Base-by-base conservation (phyloP, 2,329 filamentous ascomycete genomes). In the Colletotrichum navitas region DNA sequence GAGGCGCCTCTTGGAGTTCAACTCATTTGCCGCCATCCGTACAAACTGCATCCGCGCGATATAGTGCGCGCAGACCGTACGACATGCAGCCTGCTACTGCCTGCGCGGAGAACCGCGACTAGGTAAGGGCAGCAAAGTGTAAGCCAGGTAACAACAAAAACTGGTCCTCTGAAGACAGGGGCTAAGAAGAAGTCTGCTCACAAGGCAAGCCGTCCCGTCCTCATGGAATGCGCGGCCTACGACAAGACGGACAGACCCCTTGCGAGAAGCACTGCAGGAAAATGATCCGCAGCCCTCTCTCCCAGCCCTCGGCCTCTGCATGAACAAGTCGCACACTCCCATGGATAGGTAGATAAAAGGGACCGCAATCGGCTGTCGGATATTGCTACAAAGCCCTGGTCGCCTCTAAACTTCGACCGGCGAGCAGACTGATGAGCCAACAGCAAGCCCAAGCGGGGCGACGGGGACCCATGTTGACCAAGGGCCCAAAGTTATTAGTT, bases 371-470 rank as follows among this genome's bases (percentile, higher is more conserved):
- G 43, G 29, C 49, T 51, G 36, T 49, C 29, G 21, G n/a, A 51
- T 39, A 24, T 41, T 36, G 29, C 21, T 62, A 62, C 43, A 62
- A 36, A 62, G 49, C 29, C 26, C 26, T 62, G 59, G 59, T 39
- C n/a, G 43, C 43, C 29, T 45, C 26, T 14, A 36, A 36, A 45
- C 18, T 18, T 26, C 18, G 29, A 29, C 29, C 29, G 54, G n/a
- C 54, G 56, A 29, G 18, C 10, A 2, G 29, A 29, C 6, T n/a
- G 18, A 39, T 3, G 18, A 26, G 41, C 2, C 26, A 26, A 36
- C 21, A 32, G 26, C 41, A 49, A 62, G 41, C 18, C 39, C 43
- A 51, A 62, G n/a, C 3, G 32, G 21, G 21, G 29, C 29, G 26
- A 11, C 43, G 11, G 29, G 59, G 21, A 5, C 29, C 11, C 24